Conservation (phyloP, 2,329 filamentous ascomycete species). For the Colletotrichum higginsianum region DNA sequence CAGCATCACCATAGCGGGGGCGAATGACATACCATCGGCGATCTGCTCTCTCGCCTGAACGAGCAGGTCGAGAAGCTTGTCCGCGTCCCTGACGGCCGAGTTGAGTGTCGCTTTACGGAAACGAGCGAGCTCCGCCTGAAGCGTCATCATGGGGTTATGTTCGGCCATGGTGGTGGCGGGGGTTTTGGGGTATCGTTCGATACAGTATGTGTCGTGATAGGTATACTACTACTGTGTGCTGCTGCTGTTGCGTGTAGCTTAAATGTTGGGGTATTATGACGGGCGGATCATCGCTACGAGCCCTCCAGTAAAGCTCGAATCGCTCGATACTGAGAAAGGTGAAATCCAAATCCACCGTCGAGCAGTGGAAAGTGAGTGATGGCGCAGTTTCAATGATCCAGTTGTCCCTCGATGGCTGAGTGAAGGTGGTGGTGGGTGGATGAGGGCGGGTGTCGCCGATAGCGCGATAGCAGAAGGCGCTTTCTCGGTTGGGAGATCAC, state of each 20-base stretch:
- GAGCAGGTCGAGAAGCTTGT: constrained; percentile 85
- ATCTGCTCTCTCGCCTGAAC: constrained; percentile 81
- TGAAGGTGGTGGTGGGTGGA: constrained; percentile 13
- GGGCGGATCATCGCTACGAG: constrained; percentile 26
- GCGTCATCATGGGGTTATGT: constrained; percentile 63
- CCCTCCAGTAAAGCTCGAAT: background rate
- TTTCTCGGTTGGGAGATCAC: constrained; percentile 3
- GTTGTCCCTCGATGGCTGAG: constrained; percentile 9
- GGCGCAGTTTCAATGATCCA: constrained; percentile 8
- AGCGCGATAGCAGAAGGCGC: constrained; percentile 2
- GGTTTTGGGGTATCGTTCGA: background rate
- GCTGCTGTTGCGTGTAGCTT: constrained; percentile 27
- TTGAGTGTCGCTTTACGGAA: constrained; percentile 79
- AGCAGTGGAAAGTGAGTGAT: background rate
- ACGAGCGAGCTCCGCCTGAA: constrained; percentile 82
- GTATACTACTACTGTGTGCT: constrained; percentile 20
- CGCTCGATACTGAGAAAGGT: background rate
- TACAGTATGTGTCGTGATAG: constrained; percentile 9
- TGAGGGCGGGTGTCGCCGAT: background rate
- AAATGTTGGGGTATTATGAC: constrained; percentile 24
- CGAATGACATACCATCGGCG: constrained; percentile 70
- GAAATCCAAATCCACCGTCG: background rate
- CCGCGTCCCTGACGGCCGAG: constrained; percentile 83
- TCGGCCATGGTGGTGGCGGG: constrained; percentile 50
- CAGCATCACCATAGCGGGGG: constrained; percentile 20